Evolutionary conservation across 2,329 filamentous ascomycete species (phyloP), one percentile per base, ranked within the genome.

Genomic region (Fonsecaea multimorphosa): DNA sequence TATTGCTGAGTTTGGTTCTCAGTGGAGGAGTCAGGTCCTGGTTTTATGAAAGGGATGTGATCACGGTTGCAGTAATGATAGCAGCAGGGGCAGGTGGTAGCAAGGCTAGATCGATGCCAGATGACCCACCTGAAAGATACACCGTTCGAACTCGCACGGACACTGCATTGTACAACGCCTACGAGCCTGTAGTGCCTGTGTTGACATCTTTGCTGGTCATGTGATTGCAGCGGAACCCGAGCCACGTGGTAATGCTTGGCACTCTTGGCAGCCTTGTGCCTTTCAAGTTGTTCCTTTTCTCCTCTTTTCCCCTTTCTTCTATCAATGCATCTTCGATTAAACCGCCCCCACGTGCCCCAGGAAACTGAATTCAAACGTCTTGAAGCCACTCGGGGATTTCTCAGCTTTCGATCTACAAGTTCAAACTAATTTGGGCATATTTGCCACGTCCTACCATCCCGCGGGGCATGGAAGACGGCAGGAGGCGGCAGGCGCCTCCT

Each of bases 401-500:
- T 1, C n/a, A 27, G 8, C 22, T n/a, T 57, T 57, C 34, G 16
- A 38, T 57, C 36, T 27, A 29, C 7, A 27, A 44, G 4, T 31
- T 14, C n/a, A n/a, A 44, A 29, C 34, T 44, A 29, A 44, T 27
- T 44, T 57, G 34, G 55, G 36, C 14, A n/a, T 38, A 7, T 58
- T 22, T 19, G 9, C 32, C 32, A 56, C 38, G 54, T 49, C 36
- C 22, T 31, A 32, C 6, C 14, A n/a, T 32, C 36, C 22, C 36
- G 27, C 22, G 9, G 24, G 31, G 55, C 36, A 24, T n/a, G n/a
- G n/a, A n/a, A n/a, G n/a, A n/a, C n/a, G n/a, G n/a, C n/a, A n/a
- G n/a, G n/a, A n/a, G n/a, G n/a, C n/a, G n/a, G 16, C 36, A 40
- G 16, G 55, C 36, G n/a, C 55, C 36, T 58, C 29, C 19, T 40